Percentiles rank a stretch among this genome's conserved stretches.
phyloP scores from a whole-genome alignment of 164 flowering plant genomes.

The Protea cynaroides region DNA sequence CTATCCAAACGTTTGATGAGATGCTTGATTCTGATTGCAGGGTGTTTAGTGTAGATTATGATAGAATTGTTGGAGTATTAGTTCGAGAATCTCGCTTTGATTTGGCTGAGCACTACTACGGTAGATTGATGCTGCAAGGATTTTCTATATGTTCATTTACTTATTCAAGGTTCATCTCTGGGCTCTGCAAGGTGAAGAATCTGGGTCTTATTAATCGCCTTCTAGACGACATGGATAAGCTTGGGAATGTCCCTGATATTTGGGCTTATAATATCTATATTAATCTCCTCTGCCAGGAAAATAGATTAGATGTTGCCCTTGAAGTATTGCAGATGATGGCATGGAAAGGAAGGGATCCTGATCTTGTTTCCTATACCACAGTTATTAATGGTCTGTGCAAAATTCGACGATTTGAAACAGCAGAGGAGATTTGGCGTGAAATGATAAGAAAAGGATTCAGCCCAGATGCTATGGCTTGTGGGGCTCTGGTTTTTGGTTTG shows the following conservation, averaged over 20 bases:
- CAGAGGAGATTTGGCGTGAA: conserved; percentile 59
- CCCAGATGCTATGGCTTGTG: conserved; percentile 69
- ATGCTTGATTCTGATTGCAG: conserved; percentile 76
- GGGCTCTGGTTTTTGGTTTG: conserved; percentile 67
- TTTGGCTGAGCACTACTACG: conserved; percentile 63
- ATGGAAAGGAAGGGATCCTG: conserved; percentile 61
- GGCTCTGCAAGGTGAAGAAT: conserved; percentile 57
- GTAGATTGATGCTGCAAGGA: conserved; percentile 48
- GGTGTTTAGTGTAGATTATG: conserved; percentile 77
- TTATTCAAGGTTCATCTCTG: conserved; percentile 76
- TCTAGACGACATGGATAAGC: conserved; percentile 56
- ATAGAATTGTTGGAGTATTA: conserved; percentile 80
- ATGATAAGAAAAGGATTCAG: conserved; percentile 52
- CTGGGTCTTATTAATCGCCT: conserved; percentile 45
- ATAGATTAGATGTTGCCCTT: conserved; percentile 46
- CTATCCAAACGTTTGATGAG: conserved; percentile 70
- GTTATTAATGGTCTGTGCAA: conserved; percentile 61
- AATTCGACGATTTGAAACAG: conserved; percentile 37
- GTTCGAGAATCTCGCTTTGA: conserved; percentile 53
- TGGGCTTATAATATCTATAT: conserved; percentile 79
- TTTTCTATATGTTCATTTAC: conserved; percentile 73
- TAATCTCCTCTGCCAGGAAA: conserved; percentile 58
- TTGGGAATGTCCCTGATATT: conserved; percentile 59
- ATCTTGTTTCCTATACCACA: conserved; percentile 76
- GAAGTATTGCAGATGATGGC: conserved; percentile 48